Conservation (phyloP, 2,329 filamentous ascomycete species). For the Colletotrichum sidae region DNA sequence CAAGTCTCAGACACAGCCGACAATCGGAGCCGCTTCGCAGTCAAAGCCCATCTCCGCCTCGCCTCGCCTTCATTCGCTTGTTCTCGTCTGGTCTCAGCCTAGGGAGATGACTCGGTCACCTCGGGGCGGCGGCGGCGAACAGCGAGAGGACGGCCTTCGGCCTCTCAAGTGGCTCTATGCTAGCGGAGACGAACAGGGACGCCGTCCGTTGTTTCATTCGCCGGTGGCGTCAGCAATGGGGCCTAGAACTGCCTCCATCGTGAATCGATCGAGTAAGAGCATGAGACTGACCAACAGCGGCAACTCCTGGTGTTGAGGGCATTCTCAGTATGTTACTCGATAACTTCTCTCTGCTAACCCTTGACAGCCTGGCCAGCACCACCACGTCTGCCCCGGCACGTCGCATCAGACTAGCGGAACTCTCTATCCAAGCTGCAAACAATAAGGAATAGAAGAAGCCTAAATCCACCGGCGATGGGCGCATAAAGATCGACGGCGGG, state of each 20-base stretch:
- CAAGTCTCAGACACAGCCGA: no score
- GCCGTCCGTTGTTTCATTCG: constrained; percentile 5
- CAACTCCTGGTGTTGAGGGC: background rate
- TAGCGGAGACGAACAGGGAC: background rate
- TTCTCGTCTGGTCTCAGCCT: no score
- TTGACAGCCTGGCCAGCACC: no score
- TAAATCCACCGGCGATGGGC: constrained; percentile 11
- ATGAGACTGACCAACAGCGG: constrained; percentile 1
- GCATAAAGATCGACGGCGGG: constrained; percentile 17
- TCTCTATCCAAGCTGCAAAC: background rate
- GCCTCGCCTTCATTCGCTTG: no score
- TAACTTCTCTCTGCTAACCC: no score
- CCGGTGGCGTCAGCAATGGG: background rate
- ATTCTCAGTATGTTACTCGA: background rate
- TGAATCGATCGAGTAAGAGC: constrained; percentile 30
- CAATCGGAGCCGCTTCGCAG: no score
- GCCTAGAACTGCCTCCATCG: constrained; percentile 1
- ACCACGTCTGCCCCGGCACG: background rate
- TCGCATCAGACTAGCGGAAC: background rate
- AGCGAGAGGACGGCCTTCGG: background rate
- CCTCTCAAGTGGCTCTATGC: background rate
- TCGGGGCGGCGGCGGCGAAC: background rate
- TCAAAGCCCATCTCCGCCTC: no score
- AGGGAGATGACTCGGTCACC: constrained; percentile 15
- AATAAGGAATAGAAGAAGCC: constrained; percentile 1